Conservation (phyloP, 129 eudicot genomes). For the Flaveria brownii region DNA sequence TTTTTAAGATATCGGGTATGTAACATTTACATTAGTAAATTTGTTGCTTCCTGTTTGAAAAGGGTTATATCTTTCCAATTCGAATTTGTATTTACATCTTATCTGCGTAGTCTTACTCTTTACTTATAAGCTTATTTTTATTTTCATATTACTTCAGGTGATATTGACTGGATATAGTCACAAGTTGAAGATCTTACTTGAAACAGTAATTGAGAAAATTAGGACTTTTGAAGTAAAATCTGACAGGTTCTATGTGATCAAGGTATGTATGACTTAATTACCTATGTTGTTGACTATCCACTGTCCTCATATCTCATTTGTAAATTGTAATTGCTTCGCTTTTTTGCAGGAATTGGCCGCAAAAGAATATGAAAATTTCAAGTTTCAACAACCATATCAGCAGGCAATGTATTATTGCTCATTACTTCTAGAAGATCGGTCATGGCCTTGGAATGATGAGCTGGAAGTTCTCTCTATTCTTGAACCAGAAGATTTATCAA, state of each 20-base stretch:
- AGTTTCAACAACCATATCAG: constrained; percentile 95
- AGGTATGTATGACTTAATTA: constrained; percentile 52
- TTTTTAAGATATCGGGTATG: neutral
- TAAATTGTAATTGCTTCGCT: constrained; percentile 15
- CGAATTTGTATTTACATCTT: neutral
- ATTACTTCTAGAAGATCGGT: constrained; percentile 66
- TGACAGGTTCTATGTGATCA: constrained; percentile 89
- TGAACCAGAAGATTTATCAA: constrained; percentile 62
- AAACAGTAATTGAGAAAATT: constrained; percentile 66
- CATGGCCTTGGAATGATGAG: constrained; percentile 82
- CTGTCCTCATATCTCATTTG: constrained; percentile 8
- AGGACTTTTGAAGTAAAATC: constrained; percentile 82
- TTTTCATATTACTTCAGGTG: constrained; percentile 47
- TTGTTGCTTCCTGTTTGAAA: constrained; percentile 4
- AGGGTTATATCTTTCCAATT: neutral
- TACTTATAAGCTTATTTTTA: constrained; percentile 18
- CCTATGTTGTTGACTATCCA: constrained; percentile 4
- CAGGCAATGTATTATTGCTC: constrained; percentile 92
- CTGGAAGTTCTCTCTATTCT: constrained; percentile 77
- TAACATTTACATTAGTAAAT: neutral
- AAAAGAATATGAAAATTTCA: constrained; percentile 73
- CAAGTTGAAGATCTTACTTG: constrained; percentile 75
- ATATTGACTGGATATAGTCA: constrained; percentile 84
- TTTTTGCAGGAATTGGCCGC: constrained; percentile 60
- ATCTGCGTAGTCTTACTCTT: neutral